Evolutionary conservation across 768 basidiomycete genomes (phyloP).

Genomic region (Mycena capillaripes): DNA sequence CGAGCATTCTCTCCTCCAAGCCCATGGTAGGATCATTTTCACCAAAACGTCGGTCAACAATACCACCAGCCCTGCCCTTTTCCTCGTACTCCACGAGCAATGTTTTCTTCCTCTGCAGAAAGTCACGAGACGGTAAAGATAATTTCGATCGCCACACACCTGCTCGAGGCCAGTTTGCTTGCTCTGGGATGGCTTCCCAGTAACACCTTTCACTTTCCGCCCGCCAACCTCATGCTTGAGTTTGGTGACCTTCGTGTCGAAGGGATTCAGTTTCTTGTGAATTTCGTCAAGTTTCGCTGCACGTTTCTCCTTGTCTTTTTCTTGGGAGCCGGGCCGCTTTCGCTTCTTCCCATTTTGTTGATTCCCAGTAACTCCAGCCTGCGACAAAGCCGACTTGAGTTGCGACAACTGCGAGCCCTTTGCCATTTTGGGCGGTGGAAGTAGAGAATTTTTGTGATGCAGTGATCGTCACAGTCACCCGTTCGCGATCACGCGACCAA

Average conservation of each 20-base stretch:
- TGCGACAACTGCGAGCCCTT: slow-evolving; percentile 93
- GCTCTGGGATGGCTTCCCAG: slow-evolving; percentile 88
- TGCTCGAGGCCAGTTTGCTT: slow-evolving; percentile 93
- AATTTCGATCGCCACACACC: slow-evolving; percentile 57
- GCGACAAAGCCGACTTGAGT: slow-evolving; percentile 86
- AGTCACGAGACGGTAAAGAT: slow-evolving; percentile 13
- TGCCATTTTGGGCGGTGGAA: slow-evolving; percentile 59
- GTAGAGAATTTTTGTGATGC: slow-evolving; percentile 42
- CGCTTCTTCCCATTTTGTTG: slow-evolving; percentile 75
- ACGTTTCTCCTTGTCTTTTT: slow-evolving; percentile 87
- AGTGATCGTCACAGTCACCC: background rate
- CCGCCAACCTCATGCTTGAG: slow-evolving; percentile 95
- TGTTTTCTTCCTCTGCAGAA: slow-evolving; percentile 82
- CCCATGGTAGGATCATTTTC: slow-evolving; percentile 94
- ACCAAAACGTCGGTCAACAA: slow-evolving; percentile 95
- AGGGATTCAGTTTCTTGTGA: slow-evolving; percentile 89
- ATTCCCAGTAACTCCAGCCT: slow-evolving; percentile 81
- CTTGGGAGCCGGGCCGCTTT: slow-evolving; percentile 69
- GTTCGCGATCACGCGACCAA: slow-evolving; percentile 27
- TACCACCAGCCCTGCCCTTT: slow-evolving; percentile 86
- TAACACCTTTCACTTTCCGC: slow-evolving; percentile 84
- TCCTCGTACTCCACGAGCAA: slow-evolving; percentile 91
- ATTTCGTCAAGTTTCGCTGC: slow-evolving; percentile 87
- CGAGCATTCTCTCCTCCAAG: slow-evolving; percentile 97
- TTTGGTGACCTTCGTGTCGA: slow-evolving; percentile 93